Evolutionary conservation across 1,284 basidiomycete genomes (phyloP).

Genomic region (Ustilago trichophora): DNA sequence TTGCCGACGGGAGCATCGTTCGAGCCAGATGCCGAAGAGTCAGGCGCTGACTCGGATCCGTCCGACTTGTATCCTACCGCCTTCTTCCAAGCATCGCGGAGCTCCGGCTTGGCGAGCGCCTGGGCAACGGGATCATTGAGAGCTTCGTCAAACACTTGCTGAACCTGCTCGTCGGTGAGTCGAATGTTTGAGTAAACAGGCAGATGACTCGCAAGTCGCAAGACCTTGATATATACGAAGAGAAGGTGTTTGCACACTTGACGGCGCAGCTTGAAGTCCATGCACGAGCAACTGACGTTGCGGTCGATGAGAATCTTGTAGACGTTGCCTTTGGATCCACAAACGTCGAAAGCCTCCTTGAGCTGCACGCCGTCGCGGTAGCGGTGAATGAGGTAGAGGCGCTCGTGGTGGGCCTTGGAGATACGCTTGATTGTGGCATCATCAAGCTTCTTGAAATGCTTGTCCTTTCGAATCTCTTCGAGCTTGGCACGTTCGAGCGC

Average conservation of each 20-base stretch:
- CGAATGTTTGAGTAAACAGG: constrained; percentile 13
- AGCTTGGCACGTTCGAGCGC: constrained; percentile 17
- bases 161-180: constrained; percentile 13
- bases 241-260: constrained; percentile 39
- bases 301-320: constrained; percentile 32
- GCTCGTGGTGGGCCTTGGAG: constrained; percentile 18
- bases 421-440: constrained; percentile 29
- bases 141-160: constrained; percentile 22
- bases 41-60: not conserved
- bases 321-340: constrained; percentile 34
- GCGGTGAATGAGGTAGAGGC: constrained; percentile 37
- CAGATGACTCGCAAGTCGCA: constrained; percentile 22
- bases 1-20: constrained; percentile 8
- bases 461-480: constrained; percentile 24
- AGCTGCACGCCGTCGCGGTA: constrained; percentile 8
- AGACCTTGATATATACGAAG: constrained; percentile 42
- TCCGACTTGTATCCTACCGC: constrained; percentile 23
- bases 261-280: constrained; percentile 24
- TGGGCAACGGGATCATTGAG: constrained; percentile 22
- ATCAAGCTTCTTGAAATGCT: constrained; percentile 27
- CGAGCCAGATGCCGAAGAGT: constrained; percentile 2
- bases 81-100: constrained; percentile 33
- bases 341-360: constrained; percentile 30
- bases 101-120: constrained; percentile 22
- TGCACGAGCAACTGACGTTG: constrained; percentile 23